These are phyloP conservation scores for Elongisporangium anandrum DNA, from an alignment of 352 stramenopile genomes.

Conservation along the genomic window DNA sequence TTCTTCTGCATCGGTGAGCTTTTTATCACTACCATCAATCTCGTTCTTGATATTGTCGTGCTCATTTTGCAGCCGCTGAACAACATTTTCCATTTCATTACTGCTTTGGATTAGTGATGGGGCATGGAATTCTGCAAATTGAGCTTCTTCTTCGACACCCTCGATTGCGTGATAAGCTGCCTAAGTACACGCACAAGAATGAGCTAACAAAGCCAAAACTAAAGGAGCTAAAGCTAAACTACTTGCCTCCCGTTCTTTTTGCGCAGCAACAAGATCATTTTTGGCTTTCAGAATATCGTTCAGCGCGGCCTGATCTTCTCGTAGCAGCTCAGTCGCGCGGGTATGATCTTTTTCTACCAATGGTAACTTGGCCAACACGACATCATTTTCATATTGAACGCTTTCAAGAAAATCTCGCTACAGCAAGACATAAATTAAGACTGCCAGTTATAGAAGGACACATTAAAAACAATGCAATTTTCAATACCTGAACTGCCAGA, in stretches of 20 bases:
- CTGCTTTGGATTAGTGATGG: slow-evolving; percentile 57
- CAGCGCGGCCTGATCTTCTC: slow-evolving; percentile 33
- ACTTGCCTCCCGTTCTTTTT: slow-evolving; percentile 41
- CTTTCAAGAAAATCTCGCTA: slow-evolving; percentile 51
- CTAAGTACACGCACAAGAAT: slow-evolving; percentile 8
- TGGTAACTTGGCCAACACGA: slow-evolving; percentile 49
- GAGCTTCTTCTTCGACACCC: slow-evolving; percentile 72
- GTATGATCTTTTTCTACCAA: slow-evolving; percentile 53
- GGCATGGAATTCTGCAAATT: slow-evolving; percentile 70
- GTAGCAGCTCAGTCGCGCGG: slow-evolving; percentile 28
- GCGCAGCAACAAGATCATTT: slow-evolving; percentile 17
- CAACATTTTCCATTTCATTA: slow-evolving; percentile 45
- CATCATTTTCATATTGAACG: slow-evolving; percentile 35
- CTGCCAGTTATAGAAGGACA: neutral
- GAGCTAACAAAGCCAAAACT: neutral
- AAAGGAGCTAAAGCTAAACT: neutral
- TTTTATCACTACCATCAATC: slow-evolving; percentile 5
- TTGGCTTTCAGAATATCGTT: slow-evolving; percentile 25
- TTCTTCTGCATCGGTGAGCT: slow-evolving; percentile 14
- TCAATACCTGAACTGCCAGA: slow-evolving; percentile 47
- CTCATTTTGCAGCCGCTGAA: slow-evolving; percentile 28
- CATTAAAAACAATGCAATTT: neutral
- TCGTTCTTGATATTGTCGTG: slow-evolving; percentile 15
- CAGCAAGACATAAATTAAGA: neutral
- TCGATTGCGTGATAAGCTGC: slow-evolving; percentile 42